These are phyloP conservation scores for Asterophora lycoperdoides DNA, from an alignment of 768 basidiomycete species.

Conservation along the genomic window DNA sequence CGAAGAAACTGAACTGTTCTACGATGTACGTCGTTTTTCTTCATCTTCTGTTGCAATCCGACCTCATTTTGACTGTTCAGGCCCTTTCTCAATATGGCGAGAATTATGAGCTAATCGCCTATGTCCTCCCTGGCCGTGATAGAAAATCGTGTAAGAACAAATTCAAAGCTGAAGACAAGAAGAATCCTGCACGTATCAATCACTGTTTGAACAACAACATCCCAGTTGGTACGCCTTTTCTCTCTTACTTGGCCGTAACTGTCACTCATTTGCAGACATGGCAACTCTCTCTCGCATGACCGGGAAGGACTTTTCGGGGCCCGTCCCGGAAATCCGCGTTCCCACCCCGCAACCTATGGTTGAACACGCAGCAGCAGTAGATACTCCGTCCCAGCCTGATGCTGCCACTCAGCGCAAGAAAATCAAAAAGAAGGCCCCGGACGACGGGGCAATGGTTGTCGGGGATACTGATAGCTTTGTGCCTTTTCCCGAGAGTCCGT, in stretches of 20 bases:
- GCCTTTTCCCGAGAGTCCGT: conserved; percentile 16
- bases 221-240: conserved; percentile 62
- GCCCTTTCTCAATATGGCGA: conserved; percentile 88
- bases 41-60: neutral
- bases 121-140: conserved; percentile 78
- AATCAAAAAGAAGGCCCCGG: conserved; percentile 25
- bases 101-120: conserved; percentile 90
- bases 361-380: conserved; percentile 17
- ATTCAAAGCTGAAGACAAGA: conserved; percentile 86
- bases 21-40: conserved; percentile 49
- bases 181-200: conserved; percentile 71
- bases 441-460: conserved; percentile 35
- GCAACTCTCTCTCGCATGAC: conserved; percentile 72
- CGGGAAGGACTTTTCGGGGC: conserved; percentile 82
- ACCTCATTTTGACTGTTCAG: conserved; percentile 35
- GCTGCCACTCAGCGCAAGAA: conserved; percentile 10
- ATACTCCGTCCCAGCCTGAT: conserved; percentile 4
- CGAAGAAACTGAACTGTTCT: conserved; percentile 89
- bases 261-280: conserved; percentile 48
- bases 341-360: conserved; percentile 31
- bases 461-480: conserved; percentile 33
- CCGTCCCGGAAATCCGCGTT: conserved; percentile 61
- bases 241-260: neutral
- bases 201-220: conserved; percentile 68
- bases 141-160: conserved; percentile 91